Evolutionary conservation across 2,329 filamentous ascomycete species (phyloP), one percentile per base, ranked within the genome.

Genomic region (Colletotrichum euphorbiae): DNA sequence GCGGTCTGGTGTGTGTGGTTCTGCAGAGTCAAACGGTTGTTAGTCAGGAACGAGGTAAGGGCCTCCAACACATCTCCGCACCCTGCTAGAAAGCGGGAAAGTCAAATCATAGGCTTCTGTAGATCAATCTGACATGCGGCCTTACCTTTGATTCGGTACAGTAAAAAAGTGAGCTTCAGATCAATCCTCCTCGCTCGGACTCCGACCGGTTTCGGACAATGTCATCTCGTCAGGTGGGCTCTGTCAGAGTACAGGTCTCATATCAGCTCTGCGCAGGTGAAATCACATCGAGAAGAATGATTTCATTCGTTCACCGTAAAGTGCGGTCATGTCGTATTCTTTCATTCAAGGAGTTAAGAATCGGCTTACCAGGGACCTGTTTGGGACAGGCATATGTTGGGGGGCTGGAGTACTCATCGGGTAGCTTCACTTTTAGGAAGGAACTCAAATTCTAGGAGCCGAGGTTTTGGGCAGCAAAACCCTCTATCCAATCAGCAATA

Each of bases 101-200:
- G 17, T 13, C 24, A 51, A 33, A 42, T 5, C 11, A 12, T 52
- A 21, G 36, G 17, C 55, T 43, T 52, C 58, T 19, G 64, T 45
- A 43, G 51, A 63, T 57, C 42, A 63, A 28, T 38, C 51, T 45
- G 19, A 55, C 51, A 13, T 64, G 64, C 36, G 51, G 60, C 59
- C 63, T 50, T 45, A 31, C 33, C 57, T 48, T 21, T 19, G 31
- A 52, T 33, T 9, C 40, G 42, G 58, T 42, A 51, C 8, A n/a
- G 15, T 13, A 3, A 17, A 13, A 17, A 3, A 11, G 13, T 57
- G 24, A 43, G 48, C 48, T 33, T 56, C 36, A n/a, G 31, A 36
- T 19, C 38, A 33, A 8, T 8, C 19, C 38, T 2, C 42, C 61
- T 40, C 28, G 28, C 45, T 45, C 43, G 43, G 43, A 31, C 51